A percentile compares a stretch with the other conserved stretches of the same genome.
Evolutionary conservation across 371 early-diverging fungal genomes (phyloP).

Genomic region (Mortierella sp.): DNA sequence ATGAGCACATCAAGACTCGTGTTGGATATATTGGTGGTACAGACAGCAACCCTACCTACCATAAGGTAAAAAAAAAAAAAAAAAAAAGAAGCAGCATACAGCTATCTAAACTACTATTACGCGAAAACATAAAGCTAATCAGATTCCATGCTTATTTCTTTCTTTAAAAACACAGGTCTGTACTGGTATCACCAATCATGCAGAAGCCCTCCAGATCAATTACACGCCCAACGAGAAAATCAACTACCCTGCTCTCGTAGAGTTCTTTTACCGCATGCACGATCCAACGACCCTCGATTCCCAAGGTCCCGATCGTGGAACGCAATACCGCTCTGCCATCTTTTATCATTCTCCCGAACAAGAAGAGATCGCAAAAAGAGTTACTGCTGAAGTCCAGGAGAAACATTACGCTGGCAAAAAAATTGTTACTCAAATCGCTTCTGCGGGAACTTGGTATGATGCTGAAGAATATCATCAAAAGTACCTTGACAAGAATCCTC

Average conservation of each 20-base stretch:
- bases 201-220: conserved; percentile 86
- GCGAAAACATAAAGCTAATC: too few relatives aligned
- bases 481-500: conserved; percentile 78
- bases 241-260: conserved; percentile 77
- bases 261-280: conserved; percentile 91
- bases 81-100: too few relatives aligned
- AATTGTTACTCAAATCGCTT: conserved; percentile 83
- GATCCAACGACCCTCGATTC: conserved; percentile 68
- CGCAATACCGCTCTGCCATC: conserved; percentile 92
- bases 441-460: conserved; percentile 80
- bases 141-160: background rate
- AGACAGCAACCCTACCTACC: conserved; percentile 67
- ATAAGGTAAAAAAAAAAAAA: conserved; percentile 59
- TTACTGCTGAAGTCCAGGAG: conserved; percentile 73
- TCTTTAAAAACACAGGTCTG: conserved; percentile 60
- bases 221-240: conserved; percentile 77
- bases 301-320: conserved; percentile 79
- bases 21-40: conserved; percentile 91
- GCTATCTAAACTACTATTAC: too few relatives aligned
- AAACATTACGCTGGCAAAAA: conserved; percentile 68
- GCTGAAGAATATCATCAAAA: conserved; percentile 94
- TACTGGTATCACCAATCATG: conserved; percentile 81
- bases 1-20: conserved; percentile 69
- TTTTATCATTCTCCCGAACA: conserved; percentile 85
- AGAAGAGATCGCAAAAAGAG: conserved; percentile 77